Evolutionary conservation across 2,329 filamentous ascomycete genomes (phyloP).

Genomic region (Cadophora gregata): DNA sequence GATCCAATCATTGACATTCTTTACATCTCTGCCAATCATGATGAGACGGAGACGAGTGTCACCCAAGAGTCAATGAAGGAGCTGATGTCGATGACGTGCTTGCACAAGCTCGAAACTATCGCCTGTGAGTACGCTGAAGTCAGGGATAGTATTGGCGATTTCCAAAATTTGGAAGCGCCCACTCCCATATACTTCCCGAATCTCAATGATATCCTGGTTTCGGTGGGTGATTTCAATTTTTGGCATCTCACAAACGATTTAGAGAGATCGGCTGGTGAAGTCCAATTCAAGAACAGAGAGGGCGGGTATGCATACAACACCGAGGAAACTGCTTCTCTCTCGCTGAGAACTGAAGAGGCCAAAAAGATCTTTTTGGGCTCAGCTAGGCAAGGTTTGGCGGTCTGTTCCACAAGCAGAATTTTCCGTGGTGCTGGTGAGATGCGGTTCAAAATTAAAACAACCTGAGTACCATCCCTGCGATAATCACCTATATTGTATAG

Average conservation of each 20-base stretch:
- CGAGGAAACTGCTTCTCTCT: too few relatives aligned
- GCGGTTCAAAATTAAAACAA: too few relatives aligned
- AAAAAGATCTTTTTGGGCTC: background rate
- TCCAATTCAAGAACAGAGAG: too few relatives aligned
- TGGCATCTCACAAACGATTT: background rate
- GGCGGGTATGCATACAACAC: too few relatives aligned
- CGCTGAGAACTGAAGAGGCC: background rate
- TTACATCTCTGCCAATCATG: conserved; percentile 10
- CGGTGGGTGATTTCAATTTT: background rate
- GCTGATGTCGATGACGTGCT: background rate
- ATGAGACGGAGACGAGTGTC: background rate
- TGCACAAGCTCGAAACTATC: background rate
- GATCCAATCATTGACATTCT: background rate
- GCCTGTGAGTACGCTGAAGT: conserved; percentile 6
- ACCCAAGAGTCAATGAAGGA: background rate
- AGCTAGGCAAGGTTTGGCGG: background rate
- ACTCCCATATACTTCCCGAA: background rate
- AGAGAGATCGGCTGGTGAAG: background rate
- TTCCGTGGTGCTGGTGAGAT: background rate
- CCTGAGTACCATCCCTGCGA: too few relatives aligned
- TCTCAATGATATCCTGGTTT: background rate
- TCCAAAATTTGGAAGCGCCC: too few relatives aligned
- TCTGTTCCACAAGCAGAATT: background rate
- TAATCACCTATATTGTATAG: too few relatives aligned
- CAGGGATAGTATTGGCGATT: background rate